Base-by-base conservation (phyloP, 495 filamentous ascomycete species). In the Penicillium taxi region DNA sequence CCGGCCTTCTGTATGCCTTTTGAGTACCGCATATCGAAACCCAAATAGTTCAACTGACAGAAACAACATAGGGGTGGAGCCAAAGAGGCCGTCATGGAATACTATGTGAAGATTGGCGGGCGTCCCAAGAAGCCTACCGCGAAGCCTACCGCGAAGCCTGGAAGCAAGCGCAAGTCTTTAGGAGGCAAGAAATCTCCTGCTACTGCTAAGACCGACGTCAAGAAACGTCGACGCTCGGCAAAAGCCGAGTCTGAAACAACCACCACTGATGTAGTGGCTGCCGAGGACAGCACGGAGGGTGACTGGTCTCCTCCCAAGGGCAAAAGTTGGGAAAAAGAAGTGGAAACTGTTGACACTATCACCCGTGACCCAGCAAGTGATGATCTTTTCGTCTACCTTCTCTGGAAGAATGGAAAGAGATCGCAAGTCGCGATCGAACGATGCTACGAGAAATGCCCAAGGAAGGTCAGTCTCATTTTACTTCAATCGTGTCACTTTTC, bases 31-130 rank as follows among this genome's bases (percentile, higher is more conserved):
- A n/a, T n/a, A n/a, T n/a, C n/a, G n/a, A n/a, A n/a, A n/a, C 23
- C 18, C 22, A 27, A 33, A 21, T 37, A 20, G n/a, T n/a, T n/a
- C n/a, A n/a, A n/a, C 24, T 37, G 6, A 37, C 16, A n/a, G 7
- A 3, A n/a, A 13, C 14, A 25, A 2, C 38, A 12, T 38, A 75
- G 71, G 20, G 64, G 69, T 12, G 70, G 66, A 29, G 75, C 77
- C 4, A 39, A 55, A n/a, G 75, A 77, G 2, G 35, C 70, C 0
- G 53, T 83, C 4, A 42, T 67, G 4, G 66, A 59, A 27, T 83
- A 83, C 52, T 78, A 65, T 50, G 45, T 59, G 9, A 52, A 35
- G 16, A 65, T 78, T n/a, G 79, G 79, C 21, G 79, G 79, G 8
- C 62, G 64, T 17, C 78, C 70, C 1, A 31, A 62, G 29, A 61